Evolutionary conservation across 176 grass and related monocot genomes (phyloP).

Genomic region (bread wheat (Triticum aestivum)): DNA sequence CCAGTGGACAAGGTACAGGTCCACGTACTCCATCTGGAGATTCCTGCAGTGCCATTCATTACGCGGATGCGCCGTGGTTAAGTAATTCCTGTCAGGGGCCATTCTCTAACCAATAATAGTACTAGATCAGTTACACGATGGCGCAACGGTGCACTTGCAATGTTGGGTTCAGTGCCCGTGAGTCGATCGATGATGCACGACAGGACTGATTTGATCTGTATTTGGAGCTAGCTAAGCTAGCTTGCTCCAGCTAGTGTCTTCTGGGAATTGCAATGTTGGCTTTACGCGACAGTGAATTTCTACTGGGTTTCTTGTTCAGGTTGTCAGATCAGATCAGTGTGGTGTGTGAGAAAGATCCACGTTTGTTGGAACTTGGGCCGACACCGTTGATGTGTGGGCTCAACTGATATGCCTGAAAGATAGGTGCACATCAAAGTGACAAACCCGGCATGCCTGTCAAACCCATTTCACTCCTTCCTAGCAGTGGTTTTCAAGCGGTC

Average conservation of each 20-base stretch:
- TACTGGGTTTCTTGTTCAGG: neutral
- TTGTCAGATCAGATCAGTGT: neutral
- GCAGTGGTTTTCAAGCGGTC: no score
- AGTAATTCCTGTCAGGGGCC: neutral
- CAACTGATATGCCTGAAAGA: neutral
- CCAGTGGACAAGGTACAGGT: constrained; percentile 64
- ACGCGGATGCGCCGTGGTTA: neutral
- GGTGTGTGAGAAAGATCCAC: neutral
- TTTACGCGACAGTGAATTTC: neutral
- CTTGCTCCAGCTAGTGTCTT: neutral
- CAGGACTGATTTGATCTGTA: neutral
- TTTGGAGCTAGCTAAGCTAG: constrained; percentile 1
- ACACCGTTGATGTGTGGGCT: neutral
- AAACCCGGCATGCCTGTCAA: neutral
- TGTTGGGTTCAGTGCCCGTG: neutral
- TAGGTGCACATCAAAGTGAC: neutral
- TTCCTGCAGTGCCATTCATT: neutral
- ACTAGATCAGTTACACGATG: neutral
- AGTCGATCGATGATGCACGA: neutral
- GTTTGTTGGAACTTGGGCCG: neutral
- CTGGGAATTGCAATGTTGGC: neutral
- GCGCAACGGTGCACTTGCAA: neutral
- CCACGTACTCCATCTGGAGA: constrained; percentile 43
- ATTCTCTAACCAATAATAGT: neutral
- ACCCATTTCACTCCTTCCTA: neutral